phyloP scores from a whole-genome alignment of 176 grass and related monocot genomes.

The Coix lacrymajobi region DNA sequence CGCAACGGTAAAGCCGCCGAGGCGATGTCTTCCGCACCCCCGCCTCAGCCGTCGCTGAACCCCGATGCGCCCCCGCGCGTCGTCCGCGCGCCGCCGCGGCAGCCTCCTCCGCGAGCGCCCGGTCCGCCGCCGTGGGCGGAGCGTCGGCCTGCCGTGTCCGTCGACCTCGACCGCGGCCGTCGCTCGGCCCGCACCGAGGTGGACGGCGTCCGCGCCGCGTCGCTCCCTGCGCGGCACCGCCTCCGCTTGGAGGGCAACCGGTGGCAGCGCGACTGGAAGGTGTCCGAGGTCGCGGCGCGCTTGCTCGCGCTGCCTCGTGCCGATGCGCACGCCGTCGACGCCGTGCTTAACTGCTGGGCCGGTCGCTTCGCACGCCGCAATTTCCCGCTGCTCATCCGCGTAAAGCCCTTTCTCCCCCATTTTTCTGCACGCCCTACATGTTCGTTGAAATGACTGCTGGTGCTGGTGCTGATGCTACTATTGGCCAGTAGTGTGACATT shows the following conservation, averaged over 20 bases:
- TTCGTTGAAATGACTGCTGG: conserved; percentile 11
- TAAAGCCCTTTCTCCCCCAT: background rate
- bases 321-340: conserved; percentile 55
- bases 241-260: conserved; percentile 54
- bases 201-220: conserved; percentile 45
- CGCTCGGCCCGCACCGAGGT: conserved; percentile 49
- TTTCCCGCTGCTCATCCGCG: conserved; percentile 77
- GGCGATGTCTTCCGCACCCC: conserved; percentile 15
- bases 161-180: conserved; percentile 79
- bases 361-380: conserved; percentile 67
- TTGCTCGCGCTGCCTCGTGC: conserved; percentile 45
- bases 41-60: background rate
- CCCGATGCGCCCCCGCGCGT: conserved; percentile 18
- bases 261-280: conserved; percentile 74
- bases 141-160: conserved; percentile 49
- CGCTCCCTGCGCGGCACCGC: conserved; percentile 57
- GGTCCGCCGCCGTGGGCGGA: conserved; percentile 54
- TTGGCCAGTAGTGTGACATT: background rate
- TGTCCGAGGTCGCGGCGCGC: conserved; percentile 64
- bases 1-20: background rate
- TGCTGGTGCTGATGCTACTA: background rate
- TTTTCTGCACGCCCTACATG: background rate
- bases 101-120: background rate
- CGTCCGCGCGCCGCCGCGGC: conserved; percentile 21
- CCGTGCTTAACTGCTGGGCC: conserved; percentile 78